Percentiles rank a stretch among this genome's conserved stretches.
Conservation (phyloP, 768 basidiomycete species). For the Amanita thiersii region DNA sequence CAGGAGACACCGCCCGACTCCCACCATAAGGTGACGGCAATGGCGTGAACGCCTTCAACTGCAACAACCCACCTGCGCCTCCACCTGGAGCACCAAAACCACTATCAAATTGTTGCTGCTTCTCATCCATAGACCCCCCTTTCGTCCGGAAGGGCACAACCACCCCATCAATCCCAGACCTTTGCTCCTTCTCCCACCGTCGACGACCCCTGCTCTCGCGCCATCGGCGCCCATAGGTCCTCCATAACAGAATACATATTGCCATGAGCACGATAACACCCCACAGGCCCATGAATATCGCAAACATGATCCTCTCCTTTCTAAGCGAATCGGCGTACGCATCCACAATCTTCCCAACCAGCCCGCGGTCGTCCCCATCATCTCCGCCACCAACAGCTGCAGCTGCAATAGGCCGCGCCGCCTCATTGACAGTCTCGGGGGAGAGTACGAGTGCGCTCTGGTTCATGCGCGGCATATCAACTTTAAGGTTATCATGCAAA, state of each 20-base stretch:
- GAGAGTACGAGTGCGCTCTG: conserved; percentile 72
- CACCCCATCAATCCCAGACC: conserved; percentile 37
- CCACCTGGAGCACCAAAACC: conserved; percentile 1
- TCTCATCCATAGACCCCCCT: conserved; percentile 11
- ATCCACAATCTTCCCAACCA: conserved; percentile 67
- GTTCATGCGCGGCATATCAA: conserved; percentile 76
- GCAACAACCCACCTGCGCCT: conserved; percentile 2
- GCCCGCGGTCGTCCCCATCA: conserved; percentile 39
- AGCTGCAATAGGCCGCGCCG: conserved; percentile 69
- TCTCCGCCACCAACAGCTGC: conserved; percentile 67
- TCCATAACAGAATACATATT: conserved; percentile 60
- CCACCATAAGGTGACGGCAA: conserved; percentile 6
- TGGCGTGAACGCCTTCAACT: too few relatives aligned
- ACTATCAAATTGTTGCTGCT: conserved; percentile 7
- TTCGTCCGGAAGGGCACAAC: conserved; percentile 24
- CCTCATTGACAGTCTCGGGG: conserved; percentile 60
- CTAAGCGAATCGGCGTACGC: conserved; percentile 65
- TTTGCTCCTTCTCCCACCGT: conserved; percentile 45
- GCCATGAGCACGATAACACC: conserved; percentile 77
- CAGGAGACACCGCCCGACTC: conserved; percentile 15
- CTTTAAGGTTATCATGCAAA: conserved; percentile 77
- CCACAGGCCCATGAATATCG: conserved; percentile 81
- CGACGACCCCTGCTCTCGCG: conserved; percentile 38
- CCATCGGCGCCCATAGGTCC: conserved; percentile 47
- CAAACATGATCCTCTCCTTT: conserved; percentile 81